These are phyloP conservation scores for Serendipita sp. DNA, from an alignment of 768 basidiomycete genomes.

Conservation along the genomic window DNA sequence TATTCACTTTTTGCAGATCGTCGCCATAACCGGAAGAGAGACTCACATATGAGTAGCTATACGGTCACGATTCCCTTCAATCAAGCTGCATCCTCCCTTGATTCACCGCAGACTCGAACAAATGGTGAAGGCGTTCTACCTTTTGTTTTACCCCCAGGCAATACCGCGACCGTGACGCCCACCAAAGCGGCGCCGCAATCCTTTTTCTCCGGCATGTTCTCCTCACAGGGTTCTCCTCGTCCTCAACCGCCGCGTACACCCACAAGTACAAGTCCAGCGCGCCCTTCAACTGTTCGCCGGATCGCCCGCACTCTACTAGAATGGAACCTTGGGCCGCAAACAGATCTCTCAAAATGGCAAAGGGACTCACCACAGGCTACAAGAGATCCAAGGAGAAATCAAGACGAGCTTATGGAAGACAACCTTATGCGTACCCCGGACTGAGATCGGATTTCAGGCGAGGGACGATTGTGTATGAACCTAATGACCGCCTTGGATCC, in stretches of 20 bases:
- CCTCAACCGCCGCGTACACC: not conserved
- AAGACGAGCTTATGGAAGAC: not conserved
- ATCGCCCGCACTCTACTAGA: not conserved
- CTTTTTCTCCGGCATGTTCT: constrained; percentile 1
- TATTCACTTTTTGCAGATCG: not conserved
- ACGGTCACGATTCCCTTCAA: not conserved
- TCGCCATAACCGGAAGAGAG: not conserved
- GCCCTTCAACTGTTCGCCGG: constrained; percentile 1
- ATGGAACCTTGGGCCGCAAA: constrained; percentile 4
- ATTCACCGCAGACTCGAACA: not conserved
- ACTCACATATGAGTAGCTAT: not conserved
- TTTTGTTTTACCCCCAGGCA: not conserved
- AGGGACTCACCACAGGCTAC: not conserved
- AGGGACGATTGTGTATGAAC: not conserved
- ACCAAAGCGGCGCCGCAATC: not conserved
- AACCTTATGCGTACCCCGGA: not conserved
- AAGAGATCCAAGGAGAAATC: not conserved
- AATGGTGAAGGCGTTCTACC: not conserved
- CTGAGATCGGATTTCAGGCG: not conserved
- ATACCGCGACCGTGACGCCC: not conserved
- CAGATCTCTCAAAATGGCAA: constrained; percentile 1
- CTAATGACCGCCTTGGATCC: not conserved
- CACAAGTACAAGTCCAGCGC: constrained; percentile 3
- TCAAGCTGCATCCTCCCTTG: not conserved
- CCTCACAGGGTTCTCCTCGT: not conserved